A percentile compares a stretch with the other conserved stretches of the same genome.
These are phyloP conservation scores for Nasturtium officinale DNA, from an alignment of 345 rosid species.

Conservation along the genomic window DNA sequence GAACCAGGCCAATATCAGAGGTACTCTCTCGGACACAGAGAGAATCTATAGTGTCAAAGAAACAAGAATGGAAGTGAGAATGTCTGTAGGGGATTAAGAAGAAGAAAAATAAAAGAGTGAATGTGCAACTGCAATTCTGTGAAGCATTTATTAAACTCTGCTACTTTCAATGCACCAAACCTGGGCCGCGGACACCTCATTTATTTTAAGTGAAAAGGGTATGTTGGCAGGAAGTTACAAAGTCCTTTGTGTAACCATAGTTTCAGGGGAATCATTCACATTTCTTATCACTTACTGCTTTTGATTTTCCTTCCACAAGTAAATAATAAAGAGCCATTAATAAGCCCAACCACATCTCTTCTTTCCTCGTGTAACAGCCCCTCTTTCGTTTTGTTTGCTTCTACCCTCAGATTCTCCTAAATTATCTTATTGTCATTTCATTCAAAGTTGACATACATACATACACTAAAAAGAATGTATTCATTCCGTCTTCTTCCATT, in stretches of 20 bases:
- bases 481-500: slow-evolving; percentile 33
- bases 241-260: slow-evolving; percentile 16
- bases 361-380: background rate
- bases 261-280: slow-evolving; percentile 22
- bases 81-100: slow-evolving; percentile 35
- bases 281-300: slow-evolving; percentile 4
- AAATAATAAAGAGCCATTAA: background rate
- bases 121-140: slow-evolving; percentile 33
- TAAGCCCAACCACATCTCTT: slow-evolving; percentile 6
- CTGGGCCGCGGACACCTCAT: slow-evolving; percentile 52
- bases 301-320: slow-evolving; percentile 1
- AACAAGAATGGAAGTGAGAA: slow-evolving; percentile 26
- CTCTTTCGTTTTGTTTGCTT: slow-evolving; percentile 27
- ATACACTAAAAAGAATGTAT: slow-evolving; percentile 19
- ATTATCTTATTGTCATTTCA: background rate
- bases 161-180: slow-evolving; percentile 64
- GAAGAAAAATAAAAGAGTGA: slow-evolving; percentile 10
- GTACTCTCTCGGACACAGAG: slow-evolving; percentile 41
- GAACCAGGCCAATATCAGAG: slow-evolving; percentile 89
- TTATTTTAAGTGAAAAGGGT: background rate
- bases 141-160: slow-evolving; percentile 58
- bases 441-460: background rate
- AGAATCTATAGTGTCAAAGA: background rate
- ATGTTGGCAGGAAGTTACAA: background rate
- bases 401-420: background rate